Conservation (phyloP, 2,329 filamentous ascomycete species). For the Mycocentrospora acerina region DNA sequence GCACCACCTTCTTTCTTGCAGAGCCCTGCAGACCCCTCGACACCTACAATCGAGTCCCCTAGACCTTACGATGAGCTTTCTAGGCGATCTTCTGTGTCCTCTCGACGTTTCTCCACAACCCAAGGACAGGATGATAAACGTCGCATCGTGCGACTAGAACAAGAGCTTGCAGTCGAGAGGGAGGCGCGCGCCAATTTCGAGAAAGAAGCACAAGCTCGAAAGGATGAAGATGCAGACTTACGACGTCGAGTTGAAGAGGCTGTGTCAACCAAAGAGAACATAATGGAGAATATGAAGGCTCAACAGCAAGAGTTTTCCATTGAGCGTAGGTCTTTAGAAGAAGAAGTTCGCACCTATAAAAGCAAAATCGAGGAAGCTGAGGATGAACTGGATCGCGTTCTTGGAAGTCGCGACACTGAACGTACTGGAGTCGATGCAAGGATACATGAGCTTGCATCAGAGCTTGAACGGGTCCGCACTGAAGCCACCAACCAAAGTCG, state of each 20-base stretch:
- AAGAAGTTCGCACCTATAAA: slow-evolving; percentile 75
- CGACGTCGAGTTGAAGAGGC: slow-evolving; percentile 77
- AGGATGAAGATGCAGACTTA: slow-evolving; percentile 59
- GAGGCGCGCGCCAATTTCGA: slow-evolving; percentile 67
- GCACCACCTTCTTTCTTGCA: slow-evolving; percentile 41
- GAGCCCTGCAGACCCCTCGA: slow-evolving; percentile 39
- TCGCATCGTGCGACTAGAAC: slow-evolving; percentile 69
- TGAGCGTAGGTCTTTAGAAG: slow-evolving; percentile 80
- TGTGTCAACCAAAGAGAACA: slow-evolving; percentile 88
- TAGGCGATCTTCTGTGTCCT: slow-evolving; percentile 61
- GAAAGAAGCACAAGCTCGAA: slow-evolving; percentile 64
- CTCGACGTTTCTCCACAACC: slow-evolving; percentile 62
- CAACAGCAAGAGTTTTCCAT: slow-evolving; percentile 84
- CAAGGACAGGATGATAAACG: slow-evolving; percentile 63
- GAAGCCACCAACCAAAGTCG: slow-evolving; percentile 54
- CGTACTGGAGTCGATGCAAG: slow-evolving; percentile 69
- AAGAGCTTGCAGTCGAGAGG: slow-evolving; percentile 73
- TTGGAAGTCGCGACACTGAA: slow-evolving; percentile 81
- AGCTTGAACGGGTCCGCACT: slow-evolving; percentile 64
- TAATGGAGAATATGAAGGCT: slow-evolving; percentile 92
- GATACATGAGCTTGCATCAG: slow-evolving; percentile 67
- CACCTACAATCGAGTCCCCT: slow-evolving; percentile 40
- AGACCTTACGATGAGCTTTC: slow-evolving; percentile 50
- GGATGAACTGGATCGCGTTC: slow-evolving; percentile 83
- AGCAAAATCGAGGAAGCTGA: slow-evolving; percentile 83